Conservation (phyloP, 2,329 filamentous ascomycete genomes). For the Aspergillus oerlinghausenensis region DNA sequence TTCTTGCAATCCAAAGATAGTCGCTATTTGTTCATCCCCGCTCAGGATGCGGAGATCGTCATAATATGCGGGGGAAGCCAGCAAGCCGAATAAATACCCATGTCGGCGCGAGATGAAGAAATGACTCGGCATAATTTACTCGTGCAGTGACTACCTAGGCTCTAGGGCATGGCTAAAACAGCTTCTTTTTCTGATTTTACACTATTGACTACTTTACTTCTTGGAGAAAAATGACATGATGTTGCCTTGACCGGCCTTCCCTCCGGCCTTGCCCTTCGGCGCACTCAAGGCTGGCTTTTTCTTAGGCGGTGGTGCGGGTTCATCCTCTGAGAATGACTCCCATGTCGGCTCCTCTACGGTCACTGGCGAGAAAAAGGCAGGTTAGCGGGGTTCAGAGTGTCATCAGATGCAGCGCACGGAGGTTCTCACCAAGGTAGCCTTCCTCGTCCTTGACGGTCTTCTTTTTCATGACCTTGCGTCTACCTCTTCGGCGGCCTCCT, state of each 20-base stretch:
- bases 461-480: constrained; percentile 79
- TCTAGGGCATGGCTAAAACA: background rate
- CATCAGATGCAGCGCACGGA: background rate
- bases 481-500: constrained; percentile 68
- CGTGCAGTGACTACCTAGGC: background rate
- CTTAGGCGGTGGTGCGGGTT: constrained; percentile 52
- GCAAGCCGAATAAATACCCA: background rate
- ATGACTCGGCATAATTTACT: background rate
- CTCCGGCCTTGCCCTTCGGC: constrained; percentile 51
- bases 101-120: background rate
- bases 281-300: constrained; percentile 43
- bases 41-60: background rate
- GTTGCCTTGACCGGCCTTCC: constrained; percentile 60
- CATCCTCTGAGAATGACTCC: constrained; percentile 93
- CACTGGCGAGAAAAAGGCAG: constrained; percentile 50
- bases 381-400: background rate
- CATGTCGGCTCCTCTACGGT: constrained; percentile 79
- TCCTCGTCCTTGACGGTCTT: constrained; percentile 82
- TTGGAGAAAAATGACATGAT: constrained; percentile 93
- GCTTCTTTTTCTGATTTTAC: background rate
- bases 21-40: background rate
- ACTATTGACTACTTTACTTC: constrained; percentile 47
- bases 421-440: constrained; percentile 72
- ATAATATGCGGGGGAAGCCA: background rate
- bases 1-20: background rate